Percentiles rank a stretch among this genome's conserved stretches.
Conservation (phyloP, 1,284 basidiomycete species). For the Boletus hoseneyae region DNA sequence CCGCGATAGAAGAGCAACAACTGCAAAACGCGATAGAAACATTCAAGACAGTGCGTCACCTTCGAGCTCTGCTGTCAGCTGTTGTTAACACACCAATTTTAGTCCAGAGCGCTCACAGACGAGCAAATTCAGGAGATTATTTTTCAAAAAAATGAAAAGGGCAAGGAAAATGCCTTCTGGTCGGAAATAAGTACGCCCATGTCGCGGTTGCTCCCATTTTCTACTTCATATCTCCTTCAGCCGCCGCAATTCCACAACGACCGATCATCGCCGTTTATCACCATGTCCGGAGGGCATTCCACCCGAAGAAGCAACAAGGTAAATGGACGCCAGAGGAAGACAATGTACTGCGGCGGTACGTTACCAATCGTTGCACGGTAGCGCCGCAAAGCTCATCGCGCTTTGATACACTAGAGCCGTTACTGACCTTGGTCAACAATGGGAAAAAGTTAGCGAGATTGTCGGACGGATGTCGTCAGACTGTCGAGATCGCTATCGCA, state of each 20-base stretch:
- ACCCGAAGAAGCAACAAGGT: slow-evolving; percentile 66
- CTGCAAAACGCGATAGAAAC: slow-evolving; percentile 59
- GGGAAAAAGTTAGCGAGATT: slow-evolving; percentile 67
- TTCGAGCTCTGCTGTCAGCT: slow-evolving; percentile 1
- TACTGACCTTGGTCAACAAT: slow-evolving; percentile 64
- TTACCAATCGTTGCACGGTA: slow-evolving; percentile 6
- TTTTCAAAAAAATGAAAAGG: slow-evolving; percentile 59
- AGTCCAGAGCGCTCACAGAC: slow-evolving; percentile 48
- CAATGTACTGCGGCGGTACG: slow-evolving; percentile 57
- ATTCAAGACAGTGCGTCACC: slow-evolving; percentile 52
- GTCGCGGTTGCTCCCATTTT: not conserved
- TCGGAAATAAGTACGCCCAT: slow-evolving; percentile 64
- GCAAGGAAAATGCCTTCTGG: slow-evolving; percentile 68
- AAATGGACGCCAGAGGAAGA: slow-evolving; percentile 73
- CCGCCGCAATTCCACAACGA: slow-evolving; percentile 63
- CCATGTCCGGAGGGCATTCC: slow-evolving; percentile 64
- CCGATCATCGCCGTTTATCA: slow-evolving; percentile 82
- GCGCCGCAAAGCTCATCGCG: slow-evolving; percentile 1
- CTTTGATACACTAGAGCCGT: slow-evolving; percentile 52
- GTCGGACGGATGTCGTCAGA: slow-evolving; percentile 75
- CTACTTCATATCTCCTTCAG: slow-evolving; percentile 36
- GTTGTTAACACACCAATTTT: slow-evolving; percentile 13
- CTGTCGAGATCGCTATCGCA: slow-evolving; percentile 81
- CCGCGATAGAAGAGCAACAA: slow-evolving; percentile 66
- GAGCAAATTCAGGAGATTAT: slow-evolving; percentile 61